Evolutionary conservation across 2,329 filamentous ascomycete genomes (phyloP).

Genomic region (Colletotrichum musae): DNA sequence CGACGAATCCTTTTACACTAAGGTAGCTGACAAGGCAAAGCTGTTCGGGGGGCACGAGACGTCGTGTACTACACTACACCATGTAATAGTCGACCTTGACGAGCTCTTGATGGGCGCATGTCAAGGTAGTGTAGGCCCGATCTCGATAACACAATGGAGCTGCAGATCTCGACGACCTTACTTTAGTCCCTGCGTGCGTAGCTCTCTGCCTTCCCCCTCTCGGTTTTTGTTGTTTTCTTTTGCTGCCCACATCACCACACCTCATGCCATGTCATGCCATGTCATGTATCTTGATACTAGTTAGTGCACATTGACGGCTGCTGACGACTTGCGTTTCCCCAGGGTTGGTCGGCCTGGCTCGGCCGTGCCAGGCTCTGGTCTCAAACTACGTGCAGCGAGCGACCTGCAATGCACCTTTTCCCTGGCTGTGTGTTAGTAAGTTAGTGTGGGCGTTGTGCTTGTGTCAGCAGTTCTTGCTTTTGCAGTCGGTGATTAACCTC

Average conservation of each 20-base stretch:
- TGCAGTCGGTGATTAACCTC: constrained; percentile 28
- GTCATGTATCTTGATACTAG: not conserved
- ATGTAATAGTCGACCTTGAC: not conserved
- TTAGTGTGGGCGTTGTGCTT: no score
- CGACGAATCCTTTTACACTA: not conserved
- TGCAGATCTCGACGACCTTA: constrained; percentile 28
- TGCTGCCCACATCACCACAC: constrained; percentile 5
- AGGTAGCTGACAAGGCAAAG: not conserved
- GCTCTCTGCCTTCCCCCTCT: not conserved
- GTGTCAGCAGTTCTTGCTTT: constrained; percentile 2
- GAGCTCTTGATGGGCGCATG: not conserved
- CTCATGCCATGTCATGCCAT: constrained; percentile 9
- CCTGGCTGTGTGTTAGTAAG: not conserved
- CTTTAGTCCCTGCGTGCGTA: constrained; percentile 14
- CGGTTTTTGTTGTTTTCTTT: not conserved
- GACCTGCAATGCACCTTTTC: constrained; percentile 16
- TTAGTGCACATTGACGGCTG: not conserved
- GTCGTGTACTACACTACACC: no score
- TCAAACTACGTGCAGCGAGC: constrained; percentile 19
- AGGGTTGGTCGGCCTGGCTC: not conserved
- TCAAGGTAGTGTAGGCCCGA: constrained; percentile 2
- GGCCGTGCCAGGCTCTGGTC: constrained; percentile 5
- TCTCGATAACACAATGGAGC: constrained; percentile 25
- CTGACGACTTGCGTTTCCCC: constrained; percentile 12
- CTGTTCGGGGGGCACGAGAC: no score